Percentiles rank a stretch among this genome's conserved stretches.
phyloP scores from a whole-genome alignment of 352 stramenopile species.

The Phytopythium montanum region DNA sequence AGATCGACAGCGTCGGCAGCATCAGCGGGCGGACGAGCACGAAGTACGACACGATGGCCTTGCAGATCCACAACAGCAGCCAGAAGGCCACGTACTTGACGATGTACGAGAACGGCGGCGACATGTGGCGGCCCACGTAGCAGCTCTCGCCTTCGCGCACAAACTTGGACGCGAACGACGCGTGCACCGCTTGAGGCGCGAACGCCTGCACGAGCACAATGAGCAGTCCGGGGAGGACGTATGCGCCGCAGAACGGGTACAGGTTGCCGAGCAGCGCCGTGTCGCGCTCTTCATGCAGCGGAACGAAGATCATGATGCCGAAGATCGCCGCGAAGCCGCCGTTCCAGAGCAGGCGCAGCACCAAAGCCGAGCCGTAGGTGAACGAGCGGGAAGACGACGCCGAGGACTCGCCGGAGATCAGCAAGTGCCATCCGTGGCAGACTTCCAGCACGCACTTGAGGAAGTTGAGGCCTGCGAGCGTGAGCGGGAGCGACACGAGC shows the following conservation, averaged over 20 bases:
- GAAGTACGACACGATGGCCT: conserved; percentile 63
- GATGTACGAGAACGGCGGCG: conserved; percentile 46
- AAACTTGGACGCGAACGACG: conserved; percentile 66
- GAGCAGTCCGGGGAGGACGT: conserved; percentile 44
- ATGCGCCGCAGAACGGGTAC: conserved; percentile 34
- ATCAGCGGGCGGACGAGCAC: conserved; percentile 61
- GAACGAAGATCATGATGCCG: conserved; percentile 57
- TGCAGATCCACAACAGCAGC: conserved; percentile 50
- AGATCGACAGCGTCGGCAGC: conserved; percentile 65
- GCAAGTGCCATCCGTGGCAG: conserved; percentile 60
- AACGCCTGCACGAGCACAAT: conserved; percentile 51
- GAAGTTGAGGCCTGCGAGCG: conserved; percentile 41
- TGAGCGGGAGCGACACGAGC: conserved; percentile 45
- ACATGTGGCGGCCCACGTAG: conserved; percentile 69
- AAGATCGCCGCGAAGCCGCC: conserved; percentile 53
- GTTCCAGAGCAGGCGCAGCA: conserved; percentile 58
- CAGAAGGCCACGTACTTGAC: conserved; percentile 70
- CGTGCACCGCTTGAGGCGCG: conserved; percentile 42
- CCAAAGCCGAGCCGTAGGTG: conserved; percentile 50
- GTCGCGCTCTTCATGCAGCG: conserved; percentile 40
- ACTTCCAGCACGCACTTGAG: conserved; percentile 66
- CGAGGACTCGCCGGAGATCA: conserved; percentile 43
- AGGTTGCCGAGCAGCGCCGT: conserved; percentile 42
- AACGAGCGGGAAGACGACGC: conserved; percentile 51
- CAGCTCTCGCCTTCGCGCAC: conserved; percentile 67